Conservation (phyloP, 192 early-diverging fungal genomes). For the Podila verticillata region DNA sequence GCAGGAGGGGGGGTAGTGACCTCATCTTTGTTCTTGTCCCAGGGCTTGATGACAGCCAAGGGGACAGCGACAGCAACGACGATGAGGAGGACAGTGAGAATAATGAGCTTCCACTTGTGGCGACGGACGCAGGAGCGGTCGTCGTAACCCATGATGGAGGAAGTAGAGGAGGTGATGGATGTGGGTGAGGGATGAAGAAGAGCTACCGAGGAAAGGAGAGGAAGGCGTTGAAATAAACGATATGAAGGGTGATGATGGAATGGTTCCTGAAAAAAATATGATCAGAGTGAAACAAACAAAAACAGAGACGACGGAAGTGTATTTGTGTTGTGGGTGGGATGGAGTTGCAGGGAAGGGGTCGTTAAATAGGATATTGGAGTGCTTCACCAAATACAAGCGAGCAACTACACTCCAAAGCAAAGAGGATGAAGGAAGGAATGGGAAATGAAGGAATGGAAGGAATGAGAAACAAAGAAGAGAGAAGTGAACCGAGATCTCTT, state of each 20-base stretch:
- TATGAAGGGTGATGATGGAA: not conserved
- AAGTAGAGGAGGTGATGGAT: not conserved
- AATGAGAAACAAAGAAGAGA: no score
- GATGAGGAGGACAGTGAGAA: constrained; percentile 14
- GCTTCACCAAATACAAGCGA: no score
- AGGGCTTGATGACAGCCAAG: constrained; percentile 19
- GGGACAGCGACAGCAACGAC: constrained; percentile 19
- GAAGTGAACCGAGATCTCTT: not conserved
- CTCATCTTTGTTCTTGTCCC: constrained; percentile 23
- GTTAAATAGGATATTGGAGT: no score
- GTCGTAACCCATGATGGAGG: not conserved
- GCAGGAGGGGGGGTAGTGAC: not conserved
- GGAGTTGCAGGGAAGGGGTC: no score
- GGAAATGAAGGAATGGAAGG: not conserved
- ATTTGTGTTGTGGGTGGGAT: no score
- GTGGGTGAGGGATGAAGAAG: not conserved
- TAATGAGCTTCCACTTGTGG: constrained; percentile 16
- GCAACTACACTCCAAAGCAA: no score
- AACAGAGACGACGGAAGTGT: no score
- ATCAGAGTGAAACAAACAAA: no score
- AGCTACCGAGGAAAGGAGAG: not conserved
- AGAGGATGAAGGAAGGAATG: not conserved
- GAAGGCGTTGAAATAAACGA: not conserved
- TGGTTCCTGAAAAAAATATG: no score
- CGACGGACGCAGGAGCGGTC: constrained; percentile 23